Evolutionary conservation across 352 stramenopile species (phyloP).

Genomic region (Globisporangium apiculatum): DNA sequence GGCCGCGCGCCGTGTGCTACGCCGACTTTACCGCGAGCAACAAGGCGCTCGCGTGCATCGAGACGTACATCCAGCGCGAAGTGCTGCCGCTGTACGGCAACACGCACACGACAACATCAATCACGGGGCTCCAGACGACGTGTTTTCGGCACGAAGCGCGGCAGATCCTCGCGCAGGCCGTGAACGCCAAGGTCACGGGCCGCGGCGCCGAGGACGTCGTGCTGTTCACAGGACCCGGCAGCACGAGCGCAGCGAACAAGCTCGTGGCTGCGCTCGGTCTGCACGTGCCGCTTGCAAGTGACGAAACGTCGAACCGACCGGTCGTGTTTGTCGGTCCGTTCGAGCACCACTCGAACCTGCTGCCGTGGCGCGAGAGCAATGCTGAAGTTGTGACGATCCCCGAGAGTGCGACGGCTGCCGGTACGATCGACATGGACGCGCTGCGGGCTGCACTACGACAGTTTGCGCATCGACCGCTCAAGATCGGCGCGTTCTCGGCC

Average conservation of each 20-base stretch:
- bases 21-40: conserved; percentile 93
- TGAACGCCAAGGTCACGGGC: conserved; percentile 87
- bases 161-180: conserved; percentile 90
- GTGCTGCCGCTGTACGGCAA: conserved; percentile 96
- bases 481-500: conserved; percentile 90
- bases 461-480: conserved; percentile 44
- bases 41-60: conserved; percentile 81
- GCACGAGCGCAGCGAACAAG: conserved; percentile 80
- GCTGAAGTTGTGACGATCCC: conserved; percentile 79
- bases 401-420: conserved; percentile 26
- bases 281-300: conserved; percentile 17
- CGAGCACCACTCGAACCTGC: conserved; percentile 97
- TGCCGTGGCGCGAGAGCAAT: conserved; percentile 93
- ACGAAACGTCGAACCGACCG: conserved; percentile 24
- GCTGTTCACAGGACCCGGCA: conserved; percentile 90
- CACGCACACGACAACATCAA: conserved; percentile 92
- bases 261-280: conserved; percentile 66
- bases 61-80: conserved; percentile 82
- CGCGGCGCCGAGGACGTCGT: conserved; percentile 91
- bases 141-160: conserved; percentile 94
- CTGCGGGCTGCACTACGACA: conserved; percentile 42
- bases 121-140: conserved; percentile 79
- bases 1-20: conserved; percentile 82
- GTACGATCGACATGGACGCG: conserved; percentile 45
- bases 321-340: conserved; percentile 92